Evolutionary conservation across 2,329 filamentous ascomycete species (phyloP).

Genomic region (Colletotrichum sp.): DNA sequence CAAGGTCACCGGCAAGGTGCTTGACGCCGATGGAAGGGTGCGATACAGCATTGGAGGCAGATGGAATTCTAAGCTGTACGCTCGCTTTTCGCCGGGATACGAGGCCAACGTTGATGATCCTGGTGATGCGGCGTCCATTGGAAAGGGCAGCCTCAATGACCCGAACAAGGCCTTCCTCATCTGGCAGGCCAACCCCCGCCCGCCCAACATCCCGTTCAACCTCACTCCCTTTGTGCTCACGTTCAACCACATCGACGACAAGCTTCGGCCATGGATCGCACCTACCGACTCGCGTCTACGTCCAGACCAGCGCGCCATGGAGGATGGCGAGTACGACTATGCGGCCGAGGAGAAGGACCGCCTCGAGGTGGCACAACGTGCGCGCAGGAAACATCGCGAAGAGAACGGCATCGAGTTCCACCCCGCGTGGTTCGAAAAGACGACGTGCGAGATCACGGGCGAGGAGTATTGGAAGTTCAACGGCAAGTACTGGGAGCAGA

Average conservation of each 20-base stretch:
- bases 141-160: slow-evolving; percentile 61
- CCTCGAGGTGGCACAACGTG: slow-evolving; percentile 89
- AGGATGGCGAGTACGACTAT: slow-evolving; percentile 95
- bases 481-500: slow-evolving; percentile 83
- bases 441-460: slow-evolving; percentile 77
- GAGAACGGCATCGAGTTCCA: slow-evolving; percentile 78
- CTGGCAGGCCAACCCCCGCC: slow-evolving; percentile 87
- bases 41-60: slow-evolving; percentile 90
- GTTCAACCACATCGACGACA: slow-evolving; percentile 89
- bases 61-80: slow-evolving; percentile 98
- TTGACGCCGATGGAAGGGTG: slow-evolving; percentile 79
- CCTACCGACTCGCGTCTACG: slow-evolving; percentile 93
- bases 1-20: slow-evolving; percentile 84
- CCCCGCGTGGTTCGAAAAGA: slow-evolving; percentile 85
- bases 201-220: slow-evolving; percentile 91
- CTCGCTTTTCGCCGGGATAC: slow-evolving; percentile 88
- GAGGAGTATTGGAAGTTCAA: slow-evolving; percentile 91
- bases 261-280: slow-evolving; percentile 76
- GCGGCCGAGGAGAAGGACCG: slow-evolving; percentile 94
- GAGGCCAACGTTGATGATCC: slow-evolving; percentile 74
- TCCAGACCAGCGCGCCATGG: slow-evolving; percentile 97
- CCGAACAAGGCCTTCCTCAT: slow-evolving; percentile 84
- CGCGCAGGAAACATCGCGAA: slow-evolving; percentile 75
- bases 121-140: slow-evolving; percentile 42
- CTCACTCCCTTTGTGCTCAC: slow-evolving; percentile 95